Percentiles rank a stretch among this genome's conserved stretches.
Evolutionary conservation across 1,139 yeast species (phyloP).

Genomic region (Hyphopichia khmerensis): DNA sequence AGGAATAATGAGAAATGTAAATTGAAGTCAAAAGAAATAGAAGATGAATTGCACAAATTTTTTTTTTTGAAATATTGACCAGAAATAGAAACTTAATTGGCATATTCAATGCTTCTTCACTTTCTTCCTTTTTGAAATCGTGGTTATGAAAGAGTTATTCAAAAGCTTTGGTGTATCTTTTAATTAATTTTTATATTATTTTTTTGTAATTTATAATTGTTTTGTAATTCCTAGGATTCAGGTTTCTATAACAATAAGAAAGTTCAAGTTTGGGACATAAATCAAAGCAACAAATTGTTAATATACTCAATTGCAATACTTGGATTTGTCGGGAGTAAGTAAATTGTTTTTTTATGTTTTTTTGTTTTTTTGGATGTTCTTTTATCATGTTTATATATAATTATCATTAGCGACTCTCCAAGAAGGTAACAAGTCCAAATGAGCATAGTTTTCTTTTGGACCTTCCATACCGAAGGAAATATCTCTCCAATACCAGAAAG

Average conservation of each 20-base stretch:
- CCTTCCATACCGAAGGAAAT: slow-evolving; percentile 92
- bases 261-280: background rate
- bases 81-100: background rate
- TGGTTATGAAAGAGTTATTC: background rate
- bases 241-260: no score
- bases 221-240: background rate
- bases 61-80: background rate
- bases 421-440: slow-evolving; percentile 71
- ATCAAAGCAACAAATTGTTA: background rate
- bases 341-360: no score
- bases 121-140: background rate
- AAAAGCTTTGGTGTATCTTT: background rate
- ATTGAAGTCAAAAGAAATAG: background rate
- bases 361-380: background rate
- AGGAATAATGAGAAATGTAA: background rate
- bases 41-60: background rate
- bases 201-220: background rate
- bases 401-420: slow-evolving; percentile 61
- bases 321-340: no score
- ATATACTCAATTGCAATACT: background rate
- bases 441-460: slow-evolving; percentile 60
- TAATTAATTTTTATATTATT: background rate
- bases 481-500: slow-evolving; percentile 73
- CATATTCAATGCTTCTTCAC: background rate
- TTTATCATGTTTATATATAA: slow-evolving; percentile 12